Evolutionary conservation across 768 basidiomycete genomes (phyloP).

Genomic region (Cystoderma amianthinum): DNA sequence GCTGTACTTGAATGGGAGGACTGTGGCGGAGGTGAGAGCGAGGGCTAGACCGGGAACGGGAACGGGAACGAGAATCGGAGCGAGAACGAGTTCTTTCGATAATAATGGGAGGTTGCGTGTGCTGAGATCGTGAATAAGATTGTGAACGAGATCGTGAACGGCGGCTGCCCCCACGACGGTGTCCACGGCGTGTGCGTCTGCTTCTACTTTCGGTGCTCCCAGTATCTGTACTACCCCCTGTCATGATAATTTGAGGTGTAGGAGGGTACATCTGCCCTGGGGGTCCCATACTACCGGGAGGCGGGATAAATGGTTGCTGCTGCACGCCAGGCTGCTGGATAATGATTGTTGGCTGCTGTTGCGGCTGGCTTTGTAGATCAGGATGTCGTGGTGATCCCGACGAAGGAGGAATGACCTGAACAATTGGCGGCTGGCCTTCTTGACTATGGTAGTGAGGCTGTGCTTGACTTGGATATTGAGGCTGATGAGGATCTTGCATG

Average conservation of each 20-base stretch:
- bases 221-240: neutral
- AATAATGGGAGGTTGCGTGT: constrained; percentile 5
- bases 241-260: constrained; percentile 6
- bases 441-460: constrained; percentile 4
- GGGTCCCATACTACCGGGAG: neutral
- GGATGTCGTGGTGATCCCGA: constrained; percentile 17
- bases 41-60: constrained; percentile 13
- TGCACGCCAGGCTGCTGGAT: constrained; percentile 4
- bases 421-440: constrained; percentile 5
- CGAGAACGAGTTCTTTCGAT: constrained; percentile 8
- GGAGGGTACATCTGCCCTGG: neutral
- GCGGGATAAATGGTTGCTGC: constrained; percentile 2
- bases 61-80: constrained; percentile 9
- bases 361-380: constrained; percentile 16
- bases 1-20: neutral
- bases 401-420: constrained; percentile 12
- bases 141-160: constrained; percentile 3
- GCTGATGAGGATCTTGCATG: constrained; percentile 8
- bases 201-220: constrained; percentile 1
- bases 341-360: constrained; percentile 17
- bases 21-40: neutral
- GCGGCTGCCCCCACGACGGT: constrained; percentile 9
- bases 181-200: constrained; percentile 2
- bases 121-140: neutral
- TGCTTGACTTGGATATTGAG: neutral